These are phyloP conservation scores for Immersiporthe knoxdaviesiana DNA, from an alignment of 2,329 filamentous ascomycete species.

Conservation along the genomic window DNA sequence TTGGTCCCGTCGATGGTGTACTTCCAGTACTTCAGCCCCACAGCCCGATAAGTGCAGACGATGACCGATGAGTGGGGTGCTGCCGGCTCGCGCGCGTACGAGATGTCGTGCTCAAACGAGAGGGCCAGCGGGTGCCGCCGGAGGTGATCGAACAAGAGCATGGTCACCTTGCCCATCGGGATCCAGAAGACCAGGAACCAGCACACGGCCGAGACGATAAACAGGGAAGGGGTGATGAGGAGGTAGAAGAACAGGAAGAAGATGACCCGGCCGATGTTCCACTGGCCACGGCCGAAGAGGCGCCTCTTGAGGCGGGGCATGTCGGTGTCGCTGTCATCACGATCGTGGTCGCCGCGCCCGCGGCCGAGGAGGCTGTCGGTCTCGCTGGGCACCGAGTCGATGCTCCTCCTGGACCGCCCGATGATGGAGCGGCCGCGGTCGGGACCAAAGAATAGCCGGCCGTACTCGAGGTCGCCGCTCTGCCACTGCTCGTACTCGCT, in stretches of 20 bases:
- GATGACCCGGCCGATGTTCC: constrained; percentile 91
- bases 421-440: constrained; percentile 76
- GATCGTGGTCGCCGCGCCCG: constrained; percentile 54
- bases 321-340: constrained; percentile 39
- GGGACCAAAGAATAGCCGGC: constrained; percentile 93
- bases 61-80: constrained; percentile 83
- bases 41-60: constrained; percentile 94
- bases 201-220: constrained; percentile 84
- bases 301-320: constrained; percentile 69
- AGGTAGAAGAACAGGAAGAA: constrained; percentile 98
- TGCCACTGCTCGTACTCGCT: constrained; percentile 99
- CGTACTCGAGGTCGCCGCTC: constrained; percentile 93
- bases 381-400: constrained; percentile 83
- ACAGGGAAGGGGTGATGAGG: constrained; percentile 81
- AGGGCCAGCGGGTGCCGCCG: constrained; percentile 89
- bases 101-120: constrained; percentile 86
- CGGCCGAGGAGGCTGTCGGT: constrained; percentile 84
- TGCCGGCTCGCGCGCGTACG: constrained; percentile 71
- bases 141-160: constrained; percentile 87
- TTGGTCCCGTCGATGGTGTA: constrained; percentile 98
- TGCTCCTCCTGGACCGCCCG: constrained; percentile 82
- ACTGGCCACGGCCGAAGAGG: constrained; percentile 92
- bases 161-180: constrained; percentile 95
- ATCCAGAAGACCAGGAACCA: constrained; percentile 98
- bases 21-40: constrained; percentile 96